phyloP scores from a whole-genome alignment of 345 rosid species.

The Syzygium grande region DNA sequence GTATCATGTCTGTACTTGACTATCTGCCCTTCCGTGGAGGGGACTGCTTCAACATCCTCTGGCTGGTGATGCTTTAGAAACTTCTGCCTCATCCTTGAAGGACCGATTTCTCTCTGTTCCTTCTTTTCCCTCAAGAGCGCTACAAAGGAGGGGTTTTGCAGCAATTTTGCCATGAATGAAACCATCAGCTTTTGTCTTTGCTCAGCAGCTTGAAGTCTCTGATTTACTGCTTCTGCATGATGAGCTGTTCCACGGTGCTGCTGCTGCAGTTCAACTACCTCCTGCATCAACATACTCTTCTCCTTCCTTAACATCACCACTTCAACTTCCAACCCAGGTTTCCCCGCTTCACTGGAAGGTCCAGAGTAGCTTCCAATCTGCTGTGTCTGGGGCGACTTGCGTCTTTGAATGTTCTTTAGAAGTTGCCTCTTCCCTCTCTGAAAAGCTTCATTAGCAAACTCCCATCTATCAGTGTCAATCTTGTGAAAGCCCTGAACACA shows the following conservation, averaged over 20 bases:
- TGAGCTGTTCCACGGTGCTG: constrained; percentile 43
- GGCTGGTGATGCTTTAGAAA: constrained; percentile 42
- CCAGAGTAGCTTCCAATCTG: constrained; percentile 43
- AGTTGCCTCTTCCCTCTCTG: constrained; percentile 74
- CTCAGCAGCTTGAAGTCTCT: constrained; percentile 61
- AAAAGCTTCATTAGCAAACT: constrained; percentile 85
- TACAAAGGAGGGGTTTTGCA: constrained; percentile 52
- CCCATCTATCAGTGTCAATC: constrained; percentile 87
- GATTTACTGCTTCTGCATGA: constrained; percentile 41
- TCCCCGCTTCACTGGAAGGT: constrained; percentile 30
- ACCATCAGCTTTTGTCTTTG: constrained; percentile 71
- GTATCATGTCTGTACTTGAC: constrained; percentile 36
- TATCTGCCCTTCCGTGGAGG: constrained; percentile 31
- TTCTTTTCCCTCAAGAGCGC: constrained; percentile 42
- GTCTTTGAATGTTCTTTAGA: constrained; percentile 75
- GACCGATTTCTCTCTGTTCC: constrained; percentile 29
- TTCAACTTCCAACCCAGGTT: constrained; percentile 43
- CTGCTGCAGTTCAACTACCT: constrained; percentile 51
- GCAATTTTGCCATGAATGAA: constrained; percentile 63
- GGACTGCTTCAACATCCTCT: constrained; percentile 24
- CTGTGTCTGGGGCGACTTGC: constrained; percentile 62
- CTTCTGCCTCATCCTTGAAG: constrained; percentile 47
- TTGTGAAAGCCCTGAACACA: constrained; percentile 73
- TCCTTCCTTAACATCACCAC: constrained; percentile 58
- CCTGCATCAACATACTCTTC: constrained; percentile 46